Base-by-base conservation (phyloP, 176 grass and related monocot species). In the Aegilops sharonensis region DNA sequence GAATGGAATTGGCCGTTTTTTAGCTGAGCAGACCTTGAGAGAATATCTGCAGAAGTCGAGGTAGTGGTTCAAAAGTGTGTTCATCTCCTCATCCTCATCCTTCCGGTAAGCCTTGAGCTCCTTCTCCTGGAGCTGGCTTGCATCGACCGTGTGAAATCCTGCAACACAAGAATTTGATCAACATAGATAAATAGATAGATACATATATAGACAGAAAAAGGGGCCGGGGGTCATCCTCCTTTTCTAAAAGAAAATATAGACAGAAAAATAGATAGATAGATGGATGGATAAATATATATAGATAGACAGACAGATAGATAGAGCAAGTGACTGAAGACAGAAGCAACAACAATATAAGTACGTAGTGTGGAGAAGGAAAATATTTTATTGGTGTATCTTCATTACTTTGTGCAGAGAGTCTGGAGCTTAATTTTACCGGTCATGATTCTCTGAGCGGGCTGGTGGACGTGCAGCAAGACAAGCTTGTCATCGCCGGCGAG, bases 401-500 rank as follows among this genome's bases (percentile, higher is more conserved):
- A 40, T 40, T 40, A 40, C 39, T 40, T 40, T 40, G 39, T 40
- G 39, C 8, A 40, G 39, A 40, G 39, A 40, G 39, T 40, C 0
- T 40, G 39, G 39, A 40, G 39, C 39, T 40, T 40, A 40, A 9
- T 9, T 40, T 40, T 79, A 88, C 89, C 87, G 2, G 3, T 93
- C 39, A 81, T 75, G 37, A 93, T 87, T 83, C 66, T 91, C 7
- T 86, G 57, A 2, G 87, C 84, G 35, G 91, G 91, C n/a, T 80
- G 75, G 75, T 90, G 93, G 36, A 92, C 90, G 50, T 92, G 93
- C n/a, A 92, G 40, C 59, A 95, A 59, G 54, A 95, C 75, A 60
- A 92, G 85, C n/a, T 40, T 50, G 37, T 52, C 66, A 68, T 76
- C 29, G 11, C 4, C 39, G 11, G 23, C 60, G 5, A 39, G 70